Percentiles rank a stretch among this genome's conserved stretches.
phyloP scores from a whole-genome alignment of 2,329 filamentous ascomycete species.

The Leptoxyphium fumago region DNA sequence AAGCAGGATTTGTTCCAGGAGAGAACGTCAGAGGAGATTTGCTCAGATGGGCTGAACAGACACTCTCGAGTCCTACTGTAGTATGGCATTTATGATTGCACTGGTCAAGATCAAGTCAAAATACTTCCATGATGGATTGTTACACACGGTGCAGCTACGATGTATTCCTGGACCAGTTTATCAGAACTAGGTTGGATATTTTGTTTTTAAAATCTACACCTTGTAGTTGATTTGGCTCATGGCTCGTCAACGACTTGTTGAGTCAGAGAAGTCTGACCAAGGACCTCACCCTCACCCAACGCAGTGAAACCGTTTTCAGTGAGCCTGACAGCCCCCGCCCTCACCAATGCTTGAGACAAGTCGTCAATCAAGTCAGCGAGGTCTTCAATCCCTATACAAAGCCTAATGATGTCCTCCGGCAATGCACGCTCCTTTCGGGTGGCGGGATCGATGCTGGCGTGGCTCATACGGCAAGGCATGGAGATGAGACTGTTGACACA shows the following conservation, averaged over 20 bases:
- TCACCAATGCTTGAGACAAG: constrained; percentile 74
- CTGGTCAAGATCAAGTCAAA: no score
- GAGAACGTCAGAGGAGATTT: no score
- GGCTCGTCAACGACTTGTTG: constrained; percentile 23
- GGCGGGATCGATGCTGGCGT: constrained; percentile 94
- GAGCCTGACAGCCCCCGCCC: constrained; percentile 83
- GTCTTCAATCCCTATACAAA: constrained; percentile 96
- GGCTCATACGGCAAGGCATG: constrained; percentile 99
- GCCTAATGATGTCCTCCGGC: constrained; percentile 89
- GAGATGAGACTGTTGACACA: constrained; percentile 98
- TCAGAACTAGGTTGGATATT: no score
- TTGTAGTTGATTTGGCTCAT: constrained; percentile 1
- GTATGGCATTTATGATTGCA: no score
- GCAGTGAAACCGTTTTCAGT: constrained; percentile 73
- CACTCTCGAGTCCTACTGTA: no score
- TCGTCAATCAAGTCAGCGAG: constrained; percentile 84
- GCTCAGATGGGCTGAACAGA: no score
- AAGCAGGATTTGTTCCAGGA: no score
- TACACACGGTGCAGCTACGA: no score
- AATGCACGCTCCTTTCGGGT: constrained; percentile 77
- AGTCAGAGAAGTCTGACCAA: constrained; percentile 15
- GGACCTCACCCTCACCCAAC: constrained; percentile 12
- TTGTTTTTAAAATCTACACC: no score
- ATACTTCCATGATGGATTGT: no score
- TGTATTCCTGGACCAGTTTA: no score